Evolutionary conservation across 2,329 filamentous ascomycete genomes (phyloP).

Genomic region (Amesomyces nigricolor): DNA sequence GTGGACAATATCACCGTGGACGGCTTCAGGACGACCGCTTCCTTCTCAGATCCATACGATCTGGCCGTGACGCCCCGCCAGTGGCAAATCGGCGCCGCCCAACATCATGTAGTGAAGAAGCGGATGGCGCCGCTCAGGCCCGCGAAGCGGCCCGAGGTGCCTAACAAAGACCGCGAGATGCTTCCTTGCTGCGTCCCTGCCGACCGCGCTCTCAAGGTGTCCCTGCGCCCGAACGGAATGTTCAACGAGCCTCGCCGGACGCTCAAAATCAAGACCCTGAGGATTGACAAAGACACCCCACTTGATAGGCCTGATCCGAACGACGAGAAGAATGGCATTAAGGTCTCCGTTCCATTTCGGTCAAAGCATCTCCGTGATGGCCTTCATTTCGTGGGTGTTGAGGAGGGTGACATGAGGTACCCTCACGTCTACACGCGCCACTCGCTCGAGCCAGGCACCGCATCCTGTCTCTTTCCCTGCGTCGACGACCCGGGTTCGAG

Average conservation of each 20-base stretch:
- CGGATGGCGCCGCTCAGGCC: constrained; percentile 54
- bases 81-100: constrained; percentile 61
- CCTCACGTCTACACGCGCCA: constrained; percentile 89
- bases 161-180: constrained; percentile 50
- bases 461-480: constrained; percentile 87
- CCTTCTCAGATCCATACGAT: constrained; percentile 62
- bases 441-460: constrained; percentile 68
- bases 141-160: constrained; percentile 47
- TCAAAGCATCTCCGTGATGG: constrained; percentile 75
- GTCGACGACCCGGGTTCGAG: constrained; percentile 78
- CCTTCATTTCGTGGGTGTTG: constrained; percentile 83
- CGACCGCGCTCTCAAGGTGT: constrained; percentile 46
- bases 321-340: constrained; percentile 27
- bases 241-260: constrained; percentile 24
- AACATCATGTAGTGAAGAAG: constrained; percentile 69
- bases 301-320: constrained; percentile 18
- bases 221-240: constrained; percentile 35
- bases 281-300: constrained; percentile 21
- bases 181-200: constrained; percentile 49
- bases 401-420: constrained; percentile 73
- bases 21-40: constrained; percentile 39
- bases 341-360: constrained; percentile 66
- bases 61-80: constrained; percentile 54
- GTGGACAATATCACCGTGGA: constrained; percentile 48
- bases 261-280: constrained; percentile 26